Conservation (phyloP, 805 yeast species). For the Candida peoriensis region DNA sequence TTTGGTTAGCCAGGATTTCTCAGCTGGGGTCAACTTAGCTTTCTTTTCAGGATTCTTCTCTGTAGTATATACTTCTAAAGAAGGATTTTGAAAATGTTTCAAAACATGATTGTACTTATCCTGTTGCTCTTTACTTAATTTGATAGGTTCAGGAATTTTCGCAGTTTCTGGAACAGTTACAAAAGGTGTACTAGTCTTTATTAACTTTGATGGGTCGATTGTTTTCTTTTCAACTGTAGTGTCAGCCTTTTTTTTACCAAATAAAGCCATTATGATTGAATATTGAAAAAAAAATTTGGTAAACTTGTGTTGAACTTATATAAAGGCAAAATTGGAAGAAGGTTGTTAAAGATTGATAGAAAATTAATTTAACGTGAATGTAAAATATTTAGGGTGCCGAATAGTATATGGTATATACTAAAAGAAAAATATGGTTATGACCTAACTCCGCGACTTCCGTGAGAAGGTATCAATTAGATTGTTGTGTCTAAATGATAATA, state of each 20-base stretch:
- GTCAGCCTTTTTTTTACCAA: constrained; percentile 23
- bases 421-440: too few relatives aligned
- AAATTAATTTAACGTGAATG: too few relatives aligned
- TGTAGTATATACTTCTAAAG: constrained; percentile 25
- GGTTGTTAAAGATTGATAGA: too few relatives aligned
- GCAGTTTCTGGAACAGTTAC: constrained; percentile 44
- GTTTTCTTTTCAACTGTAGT: constrained; percentile 10
- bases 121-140: constrained; percentile 47
- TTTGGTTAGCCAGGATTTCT: constrained; percentile 86
- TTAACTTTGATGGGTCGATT: constrained; percentile 23
- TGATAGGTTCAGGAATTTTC: constrained; percentile 43
- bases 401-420: too few relatives aligned
- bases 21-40: constrained; percentile 46
- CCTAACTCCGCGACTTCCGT: too few relatives aligned
- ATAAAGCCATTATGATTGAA: constrained; percentile 26
- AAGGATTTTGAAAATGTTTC: constrained; percentile 52
- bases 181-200: constrained; percentile 45
- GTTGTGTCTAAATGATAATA: too few relatives aligned
- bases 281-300: too few relatives aligned
- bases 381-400: too few relatives aligned
- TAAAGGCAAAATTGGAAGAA: too few relatives aligned
- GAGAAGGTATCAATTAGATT: too few relatives aligned
- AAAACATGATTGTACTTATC: constrained; percentile 48
- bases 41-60: constrained; percentile 29
- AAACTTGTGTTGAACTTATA: too few relatives aligned